phyloP scores from a whole-genome alignment of 2,329 filamentous ascomycete species.

The Penicillium aurantiogriseum region DNA sequence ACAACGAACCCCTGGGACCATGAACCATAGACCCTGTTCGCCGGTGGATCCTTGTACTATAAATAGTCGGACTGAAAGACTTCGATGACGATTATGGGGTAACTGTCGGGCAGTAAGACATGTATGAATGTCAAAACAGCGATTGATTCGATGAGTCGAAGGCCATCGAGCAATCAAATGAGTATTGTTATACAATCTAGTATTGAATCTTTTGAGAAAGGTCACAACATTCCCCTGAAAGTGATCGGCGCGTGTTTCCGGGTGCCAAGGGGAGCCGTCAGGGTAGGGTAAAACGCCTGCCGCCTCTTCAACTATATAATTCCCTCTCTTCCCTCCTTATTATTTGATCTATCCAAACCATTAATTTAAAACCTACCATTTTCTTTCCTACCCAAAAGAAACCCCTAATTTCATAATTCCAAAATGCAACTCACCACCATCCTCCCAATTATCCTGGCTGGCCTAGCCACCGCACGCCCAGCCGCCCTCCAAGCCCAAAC shows the following conservation, averaged over 20 bases:
- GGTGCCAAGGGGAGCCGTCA: slow-evolving; percentile 1
- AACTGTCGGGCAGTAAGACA: slow-evolving; percentile 4
- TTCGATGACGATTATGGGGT: not conserved
- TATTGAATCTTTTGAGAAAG: not conserved
- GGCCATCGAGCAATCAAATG: not conserved
- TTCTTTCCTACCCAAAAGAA: not conserved
- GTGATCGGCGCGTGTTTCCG: slow-evolving; percentile 1
- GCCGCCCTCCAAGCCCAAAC: slow-evolving; percentile 13
- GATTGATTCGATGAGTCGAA: not conserved
- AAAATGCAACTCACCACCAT: slow-evolving; percentile 32
- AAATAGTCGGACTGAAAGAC: slow-evolving; percentile 13
- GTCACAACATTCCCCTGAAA: slow-evolving; percentile 7
- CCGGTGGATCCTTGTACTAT: slow-evolving; percentile 4
- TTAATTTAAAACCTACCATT: not conserved
- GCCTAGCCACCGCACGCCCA: slow-evolving; percentile 23
- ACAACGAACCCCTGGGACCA: not conserved
- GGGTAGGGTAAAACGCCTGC: not conserved
- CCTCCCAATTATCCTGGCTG: slow-evolving; percentile 27
- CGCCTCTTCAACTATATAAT: slow-evolving; percentile 10
- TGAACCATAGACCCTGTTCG: not conserved
- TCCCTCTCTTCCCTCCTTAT: slow-evolving; percentile 1
- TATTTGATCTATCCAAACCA: not conserved
- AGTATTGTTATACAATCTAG: not conserved
- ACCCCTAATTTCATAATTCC: not conserved
- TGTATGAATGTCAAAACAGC: not conserved